A percentile compares a stretch with the other conserved stretches of the same genome.
These are phyloP conservation scores for Teratosphaeria epicoccoides DNA, from an alignment of 2,329 filamentous ascomycete species.

Conservation along the genomic window DNA sequence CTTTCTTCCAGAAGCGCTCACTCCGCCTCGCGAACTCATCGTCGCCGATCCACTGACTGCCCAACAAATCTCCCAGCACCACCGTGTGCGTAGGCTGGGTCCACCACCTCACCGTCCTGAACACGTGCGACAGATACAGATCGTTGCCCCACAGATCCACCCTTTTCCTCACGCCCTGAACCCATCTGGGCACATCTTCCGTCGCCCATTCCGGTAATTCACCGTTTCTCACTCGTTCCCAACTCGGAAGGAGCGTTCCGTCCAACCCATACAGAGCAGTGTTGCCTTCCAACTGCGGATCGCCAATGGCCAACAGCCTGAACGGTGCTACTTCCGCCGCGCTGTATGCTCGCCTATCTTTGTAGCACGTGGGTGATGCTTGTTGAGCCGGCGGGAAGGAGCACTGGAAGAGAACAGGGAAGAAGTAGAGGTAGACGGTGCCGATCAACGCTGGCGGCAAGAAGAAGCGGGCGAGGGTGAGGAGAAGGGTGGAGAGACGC, in stretches of 20 bases:
- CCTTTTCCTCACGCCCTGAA: slow-evolving; percentile 62
- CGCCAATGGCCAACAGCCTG: slow-evolving; percentile 74
- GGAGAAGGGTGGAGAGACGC: slow-evolving; percentile 39
- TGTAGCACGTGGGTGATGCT: slow-evolving; percentile 8
- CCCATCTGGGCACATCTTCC: slow-evolving; percentile 55
- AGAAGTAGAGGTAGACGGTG: slow-evolving; percentile 75
- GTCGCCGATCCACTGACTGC: slow-evolving; percentile 88
- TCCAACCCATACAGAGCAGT: slow-evolving; percentile 55
- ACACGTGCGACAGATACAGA: slow-evolving; percentile 87
- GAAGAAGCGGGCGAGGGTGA: slow-evolving; percentile 38
- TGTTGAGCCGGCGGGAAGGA: slow-evolving; percentile 51
- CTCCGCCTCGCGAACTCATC: slow-evolving; percentile 69
- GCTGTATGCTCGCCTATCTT: slow-evolving; percentile 10
- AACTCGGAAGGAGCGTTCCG: slow-evolving; percentile 27
- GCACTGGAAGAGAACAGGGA: slow-evolving; percentile 70
- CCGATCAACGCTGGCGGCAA: slow-evolving; percentile 58
- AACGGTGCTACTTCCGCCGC: slow-evolving; percentile 53
- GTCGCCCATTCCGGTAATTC: slow-evolving; percentile 11
- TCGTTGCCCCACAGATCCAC: slow-evolving; percentile 91
- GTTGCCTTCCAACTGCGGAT: slow-evolving; percentile 90
- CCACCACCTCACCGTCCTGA: slow-evolving; percentile 75
- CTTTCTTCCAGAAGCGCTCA: slow-evolving; percentile 18
- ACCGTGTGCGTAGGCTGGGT: slow-evolving; percentile 73
- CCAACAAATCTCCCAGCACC: slow-evolving; percentile 81
- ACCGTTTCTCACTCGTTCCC: slow-evolving; percentile 16